Evolutionary conservation across 257 asterid species (phyloP).

Genomic region (Petrea volubilis): DNA sequence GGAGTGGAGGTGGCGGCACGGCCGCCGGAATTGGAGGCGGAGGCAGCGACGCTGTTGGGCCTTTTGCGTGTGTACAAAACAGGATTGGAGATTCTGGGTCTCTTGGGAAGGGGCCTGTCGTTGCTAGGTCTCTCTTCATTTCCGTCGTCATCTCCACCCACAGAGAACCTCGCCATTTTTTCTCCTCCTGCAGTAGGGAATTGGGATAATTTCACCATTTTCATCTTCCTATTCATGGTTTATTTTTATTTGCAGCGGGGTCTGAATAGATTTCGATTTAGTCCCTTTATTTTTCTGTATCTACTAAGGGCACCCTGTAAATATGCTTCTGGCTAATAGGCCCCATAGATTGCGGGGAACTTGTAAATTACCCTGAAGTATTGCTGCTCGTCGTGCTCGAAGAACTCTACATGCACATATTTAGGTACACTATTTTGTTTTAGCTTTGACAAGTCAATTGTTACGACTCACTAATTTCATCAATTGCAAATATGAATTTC

Average conservation of each 20-base stretch:
- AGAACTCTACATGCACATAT: no score
- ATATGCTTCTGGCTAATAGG: no score
- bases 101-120: constrained; percentile 22
- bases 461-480: no score
- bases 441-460: no score
- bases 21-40: constrained; percentile 21
- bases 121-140: constrained; percentile 22
- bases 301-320: background rate
- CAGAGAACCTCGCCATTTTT: constrained; percentile 58
- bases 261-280: background rate
- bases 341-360: background rate
- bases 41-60: background rate
- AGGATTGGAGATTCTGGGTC: constrained; percentile 11
- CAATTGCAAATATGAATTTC: no score
- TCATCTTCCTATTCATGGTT: background rate
- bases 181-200: background rate
- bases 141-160: constrained; percentile 30
- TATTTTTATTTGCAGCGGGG: background rate
- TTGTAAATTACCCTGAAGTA: no score
- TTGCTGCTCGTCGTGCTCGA: no score
- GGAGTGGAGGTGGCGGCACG: constrained; percentile 14
- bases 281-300: constrained; percentile 5
- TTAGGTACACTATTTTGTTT: no score
- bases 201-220: background rate
- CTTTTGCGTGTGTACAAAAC: background rate